Conservation (phyloP, 108 stramenopile species). For the Skeletonema tropicum region DNA sequence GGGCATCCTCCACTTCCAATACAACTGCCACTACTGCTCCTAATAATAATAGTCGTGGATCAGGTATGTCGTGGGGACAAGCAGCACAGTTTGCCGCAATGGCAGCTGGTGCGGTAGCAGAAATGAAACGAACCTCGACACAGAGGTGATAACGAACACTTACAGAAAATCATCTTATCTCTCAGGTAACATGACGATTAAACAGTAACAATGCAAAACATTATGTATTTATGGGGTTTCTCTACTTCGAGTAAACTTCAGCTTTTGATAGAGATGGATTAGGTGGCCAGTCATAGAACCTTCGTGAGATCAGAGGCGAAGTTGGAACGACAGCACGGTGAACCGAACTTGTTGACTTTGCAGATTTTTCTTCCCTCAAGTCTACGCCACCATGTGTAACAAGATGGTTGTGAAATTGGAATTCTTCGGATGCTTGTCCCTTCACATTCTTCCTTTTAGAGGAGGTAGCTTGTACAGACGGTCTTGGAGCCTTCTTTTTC, state of each 20-base stretch:
- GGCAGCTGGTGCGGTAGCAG: constrained; percentile 10
- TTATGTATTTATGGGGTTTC: not conserved
- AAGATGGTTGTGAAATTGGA: constrained; percentile 47
- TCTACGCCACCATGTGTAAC: constrained; percentile 35
- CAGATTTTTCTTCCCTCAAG: constrained; percentile 14
- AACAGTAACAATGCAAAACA: not conserved
- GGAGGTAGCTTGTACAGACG: not conserved
- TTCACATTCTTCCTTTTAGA: constrained; percentile 17
- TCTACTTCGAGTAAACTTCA: constrained; percentile 7
- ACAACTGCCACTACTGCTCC: not conserved
- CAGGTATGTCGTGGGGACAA: constrained; percentile 16
- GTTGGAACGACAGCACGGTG: constrained; percentile 71
- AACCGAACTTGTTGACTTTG: constrained; percentile 24
- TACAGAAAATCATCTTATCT: not conserved
- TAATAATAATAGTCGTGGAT: not conserved
- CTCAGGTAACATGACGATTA: not conserved
- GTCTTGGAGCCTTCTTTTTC: not conserved
- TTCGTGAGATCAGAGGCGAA: constrained; percentile 62
- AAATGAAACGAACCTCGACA: constrained; percentile 8
- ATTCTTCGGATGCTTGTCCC: constrained; percentile 14
- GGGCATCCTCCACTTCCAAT: not conserved
- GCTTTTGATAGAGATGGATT: constrained; percentile 50
- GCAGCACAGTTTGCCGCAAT: constrained; percentile 14
- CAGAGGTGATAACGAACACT: not conserved
- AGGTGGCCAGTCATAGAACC: constrained; percentile 83